Evolutionary conservation across 2,329 filamentous ascomycete genomes (phyloP), one percentile per base, ranked within the genome.

Genomic region (Tolypocladium tundrense): DNA sequence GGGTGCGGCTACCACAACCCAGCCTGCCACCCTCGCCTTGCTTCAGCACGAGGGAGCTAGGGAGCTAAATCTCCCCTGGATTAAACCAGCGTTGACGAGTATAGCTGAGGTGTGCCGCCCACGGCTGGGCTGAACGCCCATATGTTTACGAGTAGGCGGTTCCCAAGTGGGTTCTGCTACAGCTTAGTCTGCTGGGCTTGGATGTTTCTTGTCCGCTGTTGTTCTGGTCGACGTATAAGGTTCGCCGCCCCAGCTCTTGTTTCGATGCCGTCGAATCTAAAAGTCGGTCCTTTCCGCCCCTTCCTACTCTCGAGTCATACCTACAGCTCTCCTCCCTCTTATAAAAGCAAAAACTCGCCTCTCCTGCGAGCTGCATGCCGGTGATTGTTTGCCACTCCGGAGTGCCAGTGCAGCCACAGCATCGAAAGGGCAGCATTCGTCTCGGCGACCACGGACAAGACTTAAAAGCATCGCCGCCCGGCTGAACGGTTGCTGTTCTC

Each of bases 241-340:
- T 58, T 58, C 42, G 63, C 61, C 63, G 67, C 62, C 64, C 64
- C 67, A 63, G 31, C 48, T 21, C 48, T 37, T 52, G 19, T 52
- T 52, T 37, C 48, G 31, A 52, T 35, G 31, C 48, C 4, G 19
- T 37, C 31, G 31, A 52, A 11, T 37, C 10, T n/a, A 10, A n/a
- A 35, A 52, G 48, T 35, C 7, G 31, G 31, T 35, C 31, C 48
- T 14, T 33, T 31, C 16, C 27, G 16, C 21, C 19, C 5, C 19
- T 7, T 21, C 9, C 2, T 16, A n/a, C n/a, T 33, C 19, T 51
- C 48, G 48, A 51, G 48, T 21, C 48, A 21, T n/a, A 21, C 48
- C 1, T n/a, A 21, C 48, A 2, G 48, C 31, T 35, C 45, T 24
- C 27, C 48, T 37, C 31, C 31, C 19, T 33, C 16, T 52, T 37